These are phyloP conservation scores for Spongiforma sp. DNA, from an alignment of 1,284 basidiomycete genomes.

Conservation along the genomic window DNA sequence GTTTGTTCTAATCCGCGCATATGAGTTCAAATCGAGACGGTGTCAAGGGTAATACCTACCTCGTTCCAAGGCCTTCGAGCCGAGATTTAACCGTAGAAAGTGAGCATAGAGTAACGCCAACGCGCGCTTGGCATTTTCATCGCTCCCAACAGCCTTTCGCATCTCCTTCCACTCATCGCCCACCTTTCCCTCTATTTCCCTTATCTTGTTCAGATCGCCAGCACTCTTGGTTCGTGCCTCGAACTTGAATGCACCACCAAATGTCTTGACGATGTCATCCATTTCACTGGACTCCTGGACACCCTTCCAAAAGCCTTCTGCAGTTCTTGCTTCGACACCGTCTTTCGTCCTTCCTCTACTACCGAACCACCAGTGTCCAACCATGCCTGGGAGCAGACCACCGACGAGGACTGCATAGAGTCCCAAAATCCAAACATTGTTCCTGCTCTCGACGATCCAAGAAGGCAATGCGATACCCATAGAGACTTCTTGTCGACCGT, in stretches of 20 bases:
- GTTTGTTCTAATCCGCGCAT: constrained; percentile 59
- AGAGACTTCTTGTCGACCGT: constrained; percentile 93
- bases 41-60: constrained; percentile 49
- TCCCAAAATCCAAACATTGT: constrained; percentile 91
- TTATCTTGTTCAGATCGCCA: constrained; percentile 60
- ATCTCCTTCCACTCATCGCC: constrained; percentile 60
- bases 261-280: constrained; percentile 74
- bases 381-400: constrained; percentile 79
- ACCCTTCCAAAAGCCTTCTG: constrained; percentile 89
- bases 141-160: constrained; percentile 43
- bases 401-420: constrained; percentile 91
- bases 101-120: constrained; percentile 88
- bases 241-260: constrained; percentile 80
- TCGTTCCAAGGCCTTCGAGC: constrained; percentile 59
- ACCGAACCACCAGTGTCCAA: constrained; percentile 97
- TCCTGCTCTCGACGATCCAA: constrained; percentile 94
- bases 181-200: constrained; percentile 57
- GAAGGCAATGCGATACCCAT: constrained; percentile 97
- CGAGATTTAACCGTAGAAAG: constrained; percentile 76
- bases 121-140: constrained; percentile 50
- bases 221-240: constrained; percentile 45
- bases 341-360: constrained; percentile 93
- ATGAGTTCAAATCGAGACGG: constrained; percentile 13
- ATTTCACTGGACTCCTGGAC: constrained; percentile 83
- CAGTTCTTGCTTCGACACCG: constrained; percentile 84